Base-by-base conservation (phyloP, 2,329 filamentous ascomycete species). In the Arthrinium puccinioides region DNA sequence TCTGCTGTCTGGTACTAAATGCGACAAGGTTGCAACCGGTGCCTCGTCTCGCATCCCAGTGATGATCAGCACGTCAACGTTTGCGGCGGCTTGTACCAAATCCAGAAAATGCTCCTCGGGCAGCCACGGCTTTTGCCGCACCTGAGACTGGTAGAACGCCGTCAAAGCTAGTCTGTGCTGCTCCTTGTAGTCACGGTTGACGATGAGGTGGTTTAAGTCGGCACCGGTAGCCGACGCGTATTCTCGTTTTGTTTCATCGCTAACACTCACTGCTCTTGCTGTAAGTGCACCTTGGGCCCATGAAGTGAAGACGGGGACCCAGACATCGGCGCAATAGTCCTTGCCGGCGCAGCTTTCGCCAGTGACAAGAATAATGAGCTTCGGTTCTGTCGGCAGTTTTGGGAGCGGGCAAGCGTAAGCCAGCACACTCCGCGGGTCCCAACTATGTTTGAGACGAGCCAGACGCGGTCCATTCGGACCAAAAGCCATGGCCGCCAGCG, bases 31-130 rank as follows among this genome's bases (percentile, higher is more conserved):
- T 42, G 71, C 59, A 9, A 80, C 63, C 0, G 77, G 78, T 5
- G 74, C 69, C 32, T 72, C 58, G 33, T 83, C 78, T 61, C 75
- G 70, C 70, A 81, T 73, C 0, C 76, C 77, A 1, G 76, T 82
- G 44, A 84, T 71, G 0, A 82, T 40, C 29, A 82, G 55, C 32
- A 80, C 72, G 39, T 79, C 70, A 3, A 64, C 58, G 51, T 64
- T 63, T 34, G 9, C 43, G 6, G 63, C 60, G 10, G 43, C 39
- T 23, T 57, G 14, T 3, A 80, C 67, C 3, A 69, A 53, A 18
- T 61, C 41, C 27, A 71, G 36, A 42, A 79, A 79, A 47, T 72
- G 62, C 38, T 75, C 64, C 44, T 72, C 55, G 44, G 57, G 69
- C 13, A 80, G 57, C 26, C 32, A 45, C 42, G 73, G 71, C 28